These are phyloP conservation scores for Alternaria gaisen DNA, from an alignment of 2,329 filamentous ascomycete genomes.

Conservation along the genomic window DNA sequence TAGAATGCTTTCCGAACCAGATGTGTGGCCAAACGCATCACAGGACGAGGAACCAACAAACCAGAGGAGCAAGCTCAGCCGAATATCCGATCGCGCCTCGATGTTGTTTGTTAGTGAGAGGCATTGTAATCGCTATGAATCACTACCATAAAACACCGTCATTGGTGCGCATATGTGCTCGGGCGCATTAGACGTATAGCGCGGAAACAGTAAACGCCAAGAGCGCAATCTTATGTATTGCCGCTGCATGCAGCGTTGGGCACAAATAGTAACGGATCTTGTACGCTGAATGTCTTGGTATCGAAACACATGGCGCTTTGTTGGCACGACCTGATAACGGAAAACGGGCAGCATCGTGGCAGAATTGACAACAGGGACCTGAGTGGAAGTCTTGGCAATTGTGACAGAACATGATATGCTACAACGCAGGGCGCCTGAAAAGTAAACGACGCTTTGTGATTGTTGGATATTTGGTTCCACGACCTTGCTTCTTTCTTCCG, in stretches of 20 bases:
- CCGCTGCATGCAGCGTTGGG: not conserved
- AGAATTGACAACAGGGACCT: not conserved
- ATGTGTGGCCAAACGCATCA: constrained; percentile 18
- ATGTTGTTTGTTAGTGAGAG: not conserved
- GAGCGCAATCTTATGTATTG: not conserved
- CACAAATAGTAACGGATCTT: not conserved
- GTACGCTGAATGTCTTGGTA: not conserved
- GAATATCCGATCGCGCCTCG: constrained; percentile 22
- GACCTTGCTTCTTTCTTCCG: not conserved
- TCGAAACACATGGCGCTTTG: constrained; percentile 1
- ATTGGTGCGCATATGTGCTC: not conserved
- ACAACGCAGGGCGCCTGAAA: constrained; percentile 6
- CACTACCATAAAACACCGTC: not conserved
- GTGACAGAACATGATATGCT: not conserved
- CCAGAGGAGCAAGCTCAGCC: constrained; percentile 6
- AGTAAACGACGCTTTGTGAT: constrained; percentile 1
- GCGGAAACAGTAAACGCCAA: constrained; percentile 5
- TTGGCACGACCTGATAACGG: constrained; percentile 2
- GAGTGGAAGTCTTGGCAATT: not conserved
- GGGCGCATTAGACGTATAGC: not conserved
- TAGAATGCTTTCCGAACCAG: constrained; percentile 8
- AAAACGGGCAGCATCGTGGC: not conserved
- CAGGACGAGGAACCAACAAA: constrained; percentile 10
- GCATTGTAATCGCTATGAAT: constrained; percentile 9
- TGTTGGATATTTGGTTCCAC: not conserved